Conservation (phyloP, 2,329 filamentous ascomycete species). For the Fusarium torreyae region DNA sequence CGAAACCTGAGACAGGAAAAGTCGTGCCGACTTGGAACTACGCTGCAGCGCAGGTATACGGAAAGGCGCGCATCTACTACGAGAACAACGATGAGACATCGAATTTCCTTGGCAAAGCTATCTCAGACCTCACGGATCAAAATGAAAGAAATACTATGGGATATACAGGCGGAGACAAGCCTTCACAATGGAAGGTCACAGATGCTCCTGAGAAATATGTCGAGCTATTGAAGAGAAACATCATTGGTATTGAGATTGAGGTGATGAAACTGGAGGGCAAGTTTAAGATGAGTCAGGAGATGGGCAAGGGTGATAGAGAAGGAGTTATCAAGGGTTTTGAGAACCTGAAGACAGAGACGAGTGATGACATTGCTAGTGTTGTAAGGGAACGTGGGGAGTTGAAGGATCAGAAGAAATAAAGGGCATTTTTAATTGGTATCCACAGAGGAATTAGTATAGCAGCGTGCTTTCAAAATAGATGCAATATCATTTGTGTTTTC, state of each 20-base stretch:
- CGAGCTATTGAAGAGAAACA: slow-evolving; percentile 69
- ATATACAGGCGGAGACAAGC: slow-evolving; percentile 57
- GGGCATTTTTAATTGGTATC: neutral
- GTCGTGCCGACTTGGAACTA: slow-evolving; percentile 83
- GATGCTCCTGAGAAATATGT: slow-evolving; percentile 71
- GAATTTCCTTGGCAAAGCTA: slow-evolving; percentile 62
- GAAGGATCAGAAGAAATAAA: slow-evolving; percentile 9
- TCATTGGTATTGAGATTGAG: slow-evolving; percentile 72
- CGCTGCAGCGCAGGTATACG: slow-evolving; percentile 75
- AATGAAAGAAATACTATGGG: slow-evolving; percentile 70
- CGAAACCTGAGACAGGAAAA: slow-evolving; percentile 75
- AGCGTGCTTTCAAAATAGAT: too few species aligned
- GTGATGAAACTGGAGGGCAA: slow-evolving; percentile 70
- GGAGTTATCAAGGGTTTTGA: slow-evolving; percentile 72
- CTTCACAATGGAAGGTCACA: slow-evolving; percentile 66
- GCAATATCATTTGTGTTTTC: too few species aligned
- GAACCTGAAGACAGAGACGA: slow-evolving; percentile 49
- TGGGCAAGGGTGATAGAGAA: slow-evolving; percentile 63
- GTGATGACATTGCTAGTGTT: slow-evolving; percentile 47
- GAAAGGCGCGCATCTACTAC: slow-evolving; percentile 67
- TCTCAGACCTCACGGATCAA: slow-evolving; percentile 66
- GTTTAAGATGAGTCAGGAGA: slow-evolving; percentile 77
- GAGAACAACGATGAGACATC: slow-evolving; percentile 63
- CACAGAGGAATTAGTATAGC: neutral
- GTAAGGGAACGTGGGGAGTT: slow-evolving; percentile 47